A percentile compares a stretch with the other conserved stretches of the same genome.
Evolutionary conservation across 2,329 filamentous ascomycete species (phyloP).

Genomic region (Colletotrichum tanaceti): DNA sequence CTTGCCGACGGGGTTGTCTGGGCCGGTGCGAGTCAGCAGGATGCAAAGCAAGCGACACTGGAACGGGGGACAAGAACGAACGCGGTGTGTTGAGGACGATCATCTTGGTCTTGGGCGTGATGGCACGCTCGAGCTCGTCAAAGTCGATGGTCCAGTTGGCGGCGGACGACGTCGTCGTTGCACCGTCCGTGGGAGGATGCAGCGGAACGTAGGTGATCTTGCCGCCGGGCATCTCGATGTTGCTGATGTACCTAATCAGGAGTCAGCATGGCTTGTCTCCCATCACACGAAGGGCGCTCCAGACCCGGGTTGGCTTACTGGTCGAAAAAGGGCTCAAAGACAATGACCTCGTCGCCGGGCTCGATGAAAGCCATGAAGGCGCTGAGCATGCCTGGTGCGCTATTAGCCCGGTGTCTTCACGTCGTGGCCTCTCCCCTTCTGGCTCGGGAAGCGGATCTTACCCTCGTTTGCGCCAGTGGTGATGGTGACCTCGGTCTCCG

Average conservation of each 20-base stretch:
- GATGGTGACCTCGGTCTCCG: constrained; percentile 93
- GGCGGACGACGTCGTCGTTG: constrained; percentile 82
- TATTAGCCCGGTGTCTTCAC: constrained; percentile 3
- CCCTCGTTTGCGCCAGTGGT: constrained; percentile 92
- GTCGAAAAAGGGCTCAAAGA: constrained; percentile 99
- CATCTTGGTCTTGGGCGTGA: constrained; percentile 93
- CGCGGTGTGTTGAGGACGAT: constrained; percentile 86
- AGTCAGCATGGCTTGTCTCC: constrained; percentile 15
- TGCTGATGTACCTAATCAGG: constrained; percentile 80
- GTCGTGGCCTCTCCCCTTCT: neutral
- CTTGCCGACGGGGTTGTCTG: constrained; percentile 95
- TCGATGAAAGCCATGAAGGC: constrained; percentile 99
- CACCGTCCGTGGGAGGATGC: constrained; percentile 85
- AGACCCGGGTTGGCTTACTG: constrained; percentile 67
- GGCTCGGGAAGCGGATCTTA: constrained; percentile 37
- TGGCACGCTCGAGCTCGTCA: constrained; percentile 80
- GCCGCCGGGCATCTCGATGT: constrained; percentile 98
- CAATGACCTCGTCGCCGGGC: constrained; percentile 92
- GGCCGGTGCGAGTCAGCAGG: constrained; percentile 36
- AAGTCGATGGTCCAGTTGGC: constrained; percentile 91
- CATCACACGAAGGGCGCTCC: neutral
- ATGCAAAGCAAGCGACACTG: neutral
- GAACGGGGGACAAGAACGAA: constrained; percentile 44
- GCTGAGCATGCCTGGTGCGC: constrained; percentile 80
- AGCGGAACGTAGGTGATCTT: constrained; percentile 96